phyloP scores from a whole-genome alignment of 2,329 filamentous ascomycete genomes.

The Phaeosphaeria sp. region DNA sequence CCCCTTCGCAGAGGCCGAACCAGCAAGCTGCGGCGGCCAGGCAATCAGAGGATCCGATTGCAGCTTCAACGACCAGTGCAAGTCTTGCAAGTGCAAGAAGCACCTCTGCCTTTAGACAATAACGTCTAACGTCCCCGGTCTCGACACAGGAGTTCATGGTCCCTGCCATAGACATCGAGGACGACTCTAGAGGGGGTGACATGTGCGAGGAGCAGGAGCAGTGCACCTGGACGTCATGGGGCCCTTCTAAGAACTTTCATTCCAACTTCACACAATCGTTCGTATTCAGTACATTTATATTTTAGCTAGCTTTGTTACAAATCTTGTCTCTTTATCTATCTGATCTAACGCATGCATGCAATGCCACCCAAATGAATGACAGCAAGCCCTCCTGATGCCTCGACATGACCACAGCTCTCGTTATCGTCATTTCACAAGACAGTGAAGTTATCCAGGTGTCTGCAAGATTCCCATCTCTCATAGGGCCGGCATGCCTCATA shows the following conservation, averaged over 20 bases:
- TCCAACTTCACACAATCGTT: background rate
- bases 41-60: background rate
- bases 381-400: too few species aligned
- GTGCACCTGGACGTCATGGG: background rate
- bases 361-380: too few species aligned
- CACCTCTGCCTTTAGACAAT: background rate
- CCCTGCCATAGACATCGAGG: background rate
- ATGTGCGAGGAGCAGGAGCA: background rate
- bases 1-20: background rate
- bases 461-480: too few species aligned
- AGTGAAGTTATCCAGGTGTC: too few species aligned
- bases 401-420: too few species aligned
- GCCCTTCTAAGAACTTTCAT: background rate
- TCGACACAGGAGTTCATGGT: background rate
- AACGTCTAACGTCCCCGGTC: background rate
- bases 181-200: background rate
- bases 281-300: background rate
- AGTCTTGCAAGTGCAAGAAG: background rate
- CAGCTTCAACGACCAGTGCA: slow-evolving; percentile 1
- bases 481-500: too few species aligned
- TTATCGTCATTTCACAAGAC: too few species aligned
- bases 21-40: background rate
- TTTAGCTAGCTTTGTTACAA: background rate
- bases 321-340: background rate
- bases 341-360: too few species aligned